These are phyloP conservation scores for Mrakia frigida DNA, from an alignment of 768 basidiomycete genomes.

Conservation along the genomic window DNA sequence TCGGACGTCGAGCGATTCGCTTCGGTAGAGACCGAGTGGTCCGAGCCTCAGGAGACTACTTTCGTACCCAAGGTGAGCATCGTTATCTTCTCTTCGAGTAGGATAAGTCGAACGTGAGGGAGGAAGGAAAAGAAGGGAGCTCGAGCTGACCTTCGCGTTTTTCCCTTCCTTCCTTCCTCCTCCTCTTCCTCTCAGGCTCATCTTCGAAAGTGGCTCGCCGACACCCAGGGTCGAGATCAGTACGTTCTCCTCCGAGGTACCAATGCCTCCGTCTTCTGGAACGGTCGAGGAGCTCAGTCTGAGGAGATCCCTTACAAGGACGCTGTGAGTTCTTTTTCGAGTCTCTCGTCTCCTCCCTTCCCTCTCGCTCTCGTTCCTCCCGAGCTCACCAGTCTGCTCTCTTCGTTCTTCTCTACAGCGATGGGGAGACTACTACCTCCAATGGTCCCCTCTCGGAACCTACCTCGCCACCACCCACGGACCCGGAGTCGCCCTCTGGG, in stretches of 20 bases:
- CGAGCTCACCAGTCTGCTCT: constrained; percentile 10
- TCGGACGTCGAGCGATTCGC: constrained; percentile 81
- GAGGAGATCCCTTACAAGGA: constrained; percentile 52
- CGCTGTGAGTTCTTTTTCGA: constrained; percentile 53
- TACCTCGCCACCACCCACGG: constrained; percentile 88
- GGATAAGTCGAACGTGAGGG: not conserved
- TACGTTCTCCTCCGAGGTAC: constrained; percentile 90
- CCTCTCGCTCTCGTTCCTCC: constrained; percentile 3
- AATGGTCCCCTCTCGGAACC: constrained; percentile 97
- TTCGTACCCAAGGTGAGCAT: constrained; percentile 64
- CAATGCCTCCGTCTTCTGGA: constrained; percentile 86
- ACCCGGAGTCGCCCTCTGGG: constrained; percentile 94
- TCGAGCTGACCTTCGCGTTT: constrained; percentile 15
- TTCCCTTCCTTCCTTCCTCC: not conserved
- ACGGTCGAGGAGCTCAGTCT: constrained; percentile 65
- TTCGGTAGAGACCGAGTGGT: constrained; percentile 57
- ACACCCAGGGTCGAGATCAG: constrained; percentile 88
- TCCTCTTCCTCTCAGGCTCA: constrained; percentile 65
- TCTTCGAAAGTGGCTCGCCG: constrained; percentile 88
- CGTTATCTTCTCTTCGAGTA: too few relatives aligned
- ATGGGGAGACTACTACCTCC: constrained; percentile 94
- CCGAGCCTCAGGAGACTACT: constrained; percentile 66
- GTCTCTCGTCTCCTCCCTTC: not conserved
- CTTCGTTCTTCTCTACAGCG: constrained; percentile 51
- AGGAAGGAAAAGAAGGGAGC: not conserved